A percentile compares a stretch with the other conserved stretches of the same genome.
Evolutionary conservation across 2,329 filamentous ascomycete species (phyloP).

Genomic region (Raffaelea arxii): DNA sequence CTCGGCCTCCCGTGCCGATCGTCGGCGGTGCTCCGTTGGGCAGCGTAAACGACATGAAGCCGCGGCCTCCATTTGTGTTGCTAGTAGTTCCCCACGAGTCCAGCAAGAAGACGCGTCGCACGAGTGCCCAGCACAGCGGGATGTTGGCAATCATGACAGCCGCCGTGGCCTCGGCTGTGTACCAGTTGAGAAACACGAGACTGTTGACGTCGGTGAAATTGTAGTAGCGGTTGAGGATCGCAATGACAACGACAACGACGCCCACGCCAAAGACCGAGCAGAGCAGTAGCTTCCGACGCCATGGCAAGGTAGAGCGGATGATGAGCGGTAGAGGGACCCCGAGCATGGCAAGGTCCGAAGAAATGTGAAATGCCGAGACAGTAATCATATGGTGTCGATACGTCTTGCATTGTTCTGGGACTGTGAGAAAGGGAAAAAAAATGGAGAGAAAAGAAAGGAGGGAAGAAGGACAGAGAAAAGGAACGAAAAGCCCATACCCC

Average conservation of each 20-base stretch:
- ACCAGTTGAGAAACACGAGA: conserved; percentile 48
- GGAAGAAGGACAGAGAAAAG: no score
- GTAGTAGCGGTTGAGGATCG: conserved; percentile 52
- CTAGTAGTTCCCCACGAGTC: conserved; percentile 14
- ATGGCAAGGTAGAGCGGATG: conserved; percentile 26
- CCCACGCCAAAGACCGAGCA: conserved; percentile 47
- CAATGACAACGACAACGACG: conserved; percentile 41
- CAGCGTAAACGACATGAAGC: neutral
- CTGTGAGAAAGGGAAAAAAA: no score
- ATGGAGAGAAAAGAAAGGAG: no score
- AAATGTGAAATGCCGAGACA: conserved; percentile 35
- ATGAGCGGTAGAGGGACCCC: conserved; percentile 35
- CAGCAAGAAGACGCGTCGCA: conserved; percentile 29
- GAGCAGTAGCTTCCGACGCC: conserved; percentile 36
- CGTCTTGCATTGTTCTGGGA: conserved; percentile 32
- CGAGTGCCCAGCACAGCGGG: conserved; percentile 48
- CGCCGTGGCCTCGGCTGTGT: conserved; percentile 48
- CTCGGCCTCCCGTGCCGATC: neutral
- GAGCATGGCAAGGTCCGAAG: conserved; percentile 33
- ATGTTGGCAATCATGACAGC: conserved; percentile 52
- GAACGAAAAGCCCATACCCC: no score
- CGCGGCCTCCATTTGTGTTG: neutral
- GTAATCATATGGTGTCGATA: conserved; percentile 38
- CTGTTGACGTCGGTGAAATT: conserved; percentile 48
- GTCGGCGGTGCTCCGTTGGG: neutral